These are phyloP conservation scores for Claviceps lovelessii DNA, from an alignment of 2,329 filamentous ascomycete species.

Conservation along the genomic window DNA sequence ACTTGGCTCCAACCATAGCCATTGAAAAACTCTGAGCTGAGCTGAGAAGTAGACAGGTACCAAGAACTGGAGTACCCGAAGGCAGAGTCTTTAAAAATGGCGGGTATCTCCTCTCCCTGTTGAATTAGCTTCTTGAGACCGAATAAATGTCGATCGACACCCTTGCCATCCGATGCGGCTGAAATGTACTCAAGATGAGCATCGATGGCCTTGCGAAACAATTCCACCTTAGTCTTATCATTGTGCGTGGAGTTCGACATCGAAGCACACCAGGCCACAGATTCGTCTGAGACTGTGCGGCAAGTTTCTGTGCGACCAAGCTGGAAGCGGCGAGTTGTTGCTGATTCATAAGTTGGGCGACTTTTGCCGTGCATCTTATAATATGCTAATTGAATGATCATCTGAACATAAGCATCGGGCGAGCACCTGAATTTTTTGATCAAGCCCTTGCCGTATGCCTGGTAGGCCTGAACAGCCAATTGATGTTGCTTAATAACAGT, in stretches of 20 bases:
- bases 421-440: constrained; percentile 99
- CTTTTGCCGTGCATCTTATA: constrained; percentile 98
- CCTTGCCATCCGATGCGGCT: constrained; percentile 79
- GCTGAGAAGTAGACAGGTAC: constrained; percentile 78
- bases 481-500: constrained; percentile 76
- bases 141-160: constrained; percentile 93
- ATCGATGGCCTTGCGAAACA: constrained; percentile 70
- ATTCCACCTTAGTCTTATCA: constrained; percentile 50
- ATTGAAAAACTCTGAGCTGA: constrained; percentile 96
- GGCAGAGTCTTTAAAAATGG: constrained; percentile 75
- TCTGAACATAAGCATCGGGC: constrained; percentile 93
- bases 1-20: constrained; percentile 99
- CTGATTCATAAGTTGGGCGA: constrained; percentile 93
- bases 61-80: constrained; percentile 73
- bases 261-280: constrained; percentile 74
- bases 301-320: constrained; percentile 93
- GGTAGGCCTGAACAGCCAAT: constrained; percentile 85
- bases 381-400: constrained; percentile 97
- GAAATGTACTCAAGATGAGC: constrained; percentile 82
- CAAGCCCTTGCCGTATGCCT: constrained; percentile 92
- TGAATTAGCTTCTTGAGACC: constrained; percentile 83
- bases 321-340: constrained; percentile 88
- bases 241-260: constrained; percentile 58
- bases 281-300: constrained; percentile 80
- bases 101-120: constrained; percentile 66